Evolutionary conservation across 2,329 filamentous ascomycete species (phyloP).

Genomic region (Fusarium verrucosum): DNA sequence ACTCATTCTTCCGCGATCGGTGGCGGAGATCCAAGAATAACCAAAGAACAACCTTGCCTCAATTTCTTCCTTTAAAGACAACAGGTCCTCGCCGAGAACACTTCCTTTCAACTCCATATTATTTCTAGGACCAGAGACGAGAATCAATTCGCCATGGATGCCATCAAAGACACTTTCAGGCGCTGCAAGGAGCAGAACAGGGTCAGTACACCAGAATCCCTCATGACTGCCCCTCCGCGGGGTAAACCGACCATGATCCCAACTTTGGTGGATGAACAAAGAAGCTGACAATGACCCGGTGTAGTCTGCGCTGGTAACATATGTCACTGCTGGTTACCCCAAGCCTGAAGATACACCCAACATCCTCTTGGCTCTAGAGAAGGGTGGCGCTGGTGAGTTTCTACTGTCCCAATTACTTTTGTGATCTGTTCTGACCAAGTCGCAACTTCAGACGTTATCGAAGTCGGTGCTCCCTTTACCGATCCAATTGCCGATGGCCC

Average conservation of each 20-base stretch:
- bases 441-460: slow-evolving; percentile 75
- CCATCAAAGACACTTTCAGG: slow-evolving; percentile 66
- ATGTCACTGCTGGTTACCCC: slow-evolving; percentile 95
- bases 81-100: slow-evolving; percentile 9
- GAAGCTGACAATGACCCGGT: slow-evolving; percentile 37
- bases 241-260: slow-evolving; percentile 26
- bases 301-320: slow-evolving; percentile 88
- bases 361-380: slow-evolving; percentile 88
- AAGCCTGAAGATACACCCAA: slow-evolving; percentile 82
- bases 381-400: slow-evolving; percentile 82
- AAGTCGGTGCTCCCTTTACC: slow-evolving; percentile 95
- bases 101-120: not conserved
- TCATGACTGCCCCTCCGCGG: slow-evolving; percentile 45
- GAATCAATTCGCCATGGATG: slow-evolving; percentile 59
- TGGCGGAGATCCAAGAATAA: slow-evolving; percentile 35
- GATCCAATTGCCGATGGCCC: slow-evolving; percentile 98
- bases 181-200: slow-evolving; percentile 67
- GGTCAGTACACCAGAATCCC: slow-evolving; percentile 53
- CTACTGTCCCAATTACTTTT: not conserved
- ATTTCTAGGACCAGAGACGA: slow-evolving; percentile 11
- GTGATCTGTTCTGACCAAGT: slow-evolving; percentile 17
- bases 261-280: slow-evolving; percentile 3
- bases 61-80: slow-evolving; percentile 28
- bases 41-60: slow-evolving; percentile 15
- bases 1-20: slow-evolving; percentile 46